Evolutionary conservation across 352 stramenopile genomes (phyloP).

Genomic region (Halophytophthora polymorphica): DNA sequence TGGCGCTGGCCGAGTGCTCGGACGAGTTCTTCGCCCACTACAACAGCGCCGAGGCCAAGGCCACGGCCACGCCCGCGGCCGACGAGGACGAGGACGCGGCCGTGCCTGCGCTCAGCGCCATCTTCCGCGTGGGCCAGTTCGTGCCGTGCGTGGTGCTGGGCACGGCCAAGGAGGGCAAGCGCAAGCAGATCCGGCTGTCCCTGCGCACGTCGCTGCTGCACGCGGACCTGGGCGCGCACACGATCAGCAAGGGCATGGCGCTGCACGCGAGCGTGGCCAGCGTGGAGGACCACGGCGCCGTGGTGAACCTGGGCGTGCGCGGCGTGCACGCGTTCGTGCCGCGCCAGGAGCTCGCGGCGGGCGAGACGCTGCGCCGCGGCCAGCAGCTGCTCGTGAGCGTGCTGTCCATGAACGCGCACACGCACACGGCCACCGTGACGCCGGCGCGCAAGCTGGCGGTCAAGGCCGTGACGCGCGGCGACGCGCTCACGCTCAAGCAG

Average conservation of each 20-base stretch:
- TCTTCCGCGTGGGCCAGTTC: slow-evolving; percentile 83
- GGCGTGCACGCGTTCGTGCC: slow-evolving; percentile 77
- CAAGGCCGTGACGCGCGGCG: slow-evolving; percentile 78
- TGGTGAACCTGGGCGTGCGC: slow-evolving; percentile 89
- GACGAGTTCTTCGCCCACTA: slow-evolving; percentile 67
- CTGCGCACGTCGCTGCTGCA: slow-evolving; percentile 87
- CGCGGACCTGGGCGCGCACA: slow-evolving; percentile 55
- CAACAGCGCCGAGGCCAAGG: slow-evolving; percentile 16
- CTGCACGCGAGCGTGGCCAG: slow-evolving; percentile 87
- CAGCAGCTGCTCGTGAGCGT: slow-evolving; percentile 74
- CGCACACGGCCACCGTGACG: slow-evolving; percentile 68
- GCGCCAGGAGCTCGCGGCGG: slow-evolving; percentile 58
- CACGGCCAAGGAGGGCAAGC: slow-evolving; percentile 67
- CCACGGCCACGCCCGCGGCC: neutral
- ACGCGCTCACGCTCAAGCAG: slow-evolving; percentile 86
- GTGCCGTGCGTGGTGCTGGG: slow-evolving; percentile 79
- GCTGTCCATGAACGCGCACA: slow-evolving; percentile 73
- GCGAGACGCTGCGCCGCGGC: slow-evolving; percentile 34
- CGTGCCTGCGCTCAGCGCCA: slow-evolving; percentile 40
- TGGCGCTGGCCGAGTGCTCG: slow-evolving; percentile 71
- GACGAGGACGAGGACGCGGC: slow-evolving; percentile 25
- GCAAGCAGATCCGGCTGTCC: slow-evolving; percentile 90
- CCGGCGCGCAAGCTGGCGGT: slow-evolving; percentile 57
- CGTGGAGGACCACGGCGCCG: slow-evolving; percentile 93
- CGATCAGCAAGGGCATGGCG: slow-evolving; percentile 62